phyloP scores from a whole-genome alignment of 108 stramenopile species.

The Discostella pseudostelligera region DNA sequence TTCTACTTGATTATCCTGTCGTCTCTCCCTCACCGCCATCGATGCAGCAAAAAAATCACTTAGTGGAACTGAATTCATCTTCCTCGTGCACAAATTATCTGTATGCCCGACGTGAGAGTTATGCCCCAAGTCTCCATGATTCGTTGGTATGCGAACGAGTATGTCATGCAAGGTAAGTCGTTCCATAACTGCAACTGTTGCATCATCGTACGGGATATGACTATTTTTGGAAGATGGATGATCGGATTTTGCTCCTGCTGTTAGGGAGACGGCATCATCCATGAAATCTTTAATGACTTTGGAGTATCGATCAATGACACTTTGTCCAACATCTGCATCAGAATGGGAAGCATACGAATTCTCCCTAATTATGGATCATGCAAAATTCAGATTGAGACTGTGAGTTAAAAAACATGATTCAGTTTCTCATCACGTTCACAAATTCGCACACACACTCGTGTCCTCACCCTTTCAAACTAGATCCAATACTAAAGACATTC shows the following conservation, averaged over 20 bases:
- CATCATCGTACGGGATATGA: constrained; percentile 15
- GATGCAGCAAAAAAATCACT: constrained; percentile 61
- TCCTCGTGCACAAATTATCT: constrained; percentile 27
- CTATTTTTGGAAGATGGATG: not conserved
- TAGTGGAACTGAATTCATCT: constrained; percentile 46
- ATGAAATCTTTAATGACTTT: constrained; percentile 43
- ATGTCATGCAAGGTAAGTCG: constrained; percentile 34
- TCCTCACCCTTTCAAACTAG: constrained; percentile 45
- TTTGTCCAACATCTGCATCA: constrained; percentile 50
- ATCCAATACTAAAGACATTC: constrained; percentile 78
- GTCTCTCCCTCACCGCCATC: constrained; percentile 8
- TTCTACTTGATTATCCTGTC: not conserved
- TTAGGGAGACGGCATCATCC: constrained; percentile 37
- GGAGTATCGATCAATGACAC: constrained; percentile 48
- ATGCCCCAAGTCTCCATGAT: constrained; percentile 35
- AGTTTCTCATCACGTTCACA: not conserved
- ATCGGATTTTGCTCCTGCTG: not conserved
- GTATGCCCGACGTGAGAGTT: constrained; percentile 36
- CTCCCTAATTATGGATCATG: constrained; percentile 22
- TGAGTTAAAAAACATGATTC: too few species aligned
- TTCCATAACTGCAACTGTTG: constrained; percentile 46
- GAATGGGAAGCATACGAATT: constrained; percentile 68
- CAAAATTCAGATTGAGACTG: constrained; percentile 3
- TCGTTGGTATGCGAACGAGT: constrained; percentile 37
- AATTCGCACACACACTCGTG: not conserved